A percentile compares a stretch with the other conserved stretches of the same genome.
Evolutionary conservation across 495 filamentous ascomycete genomes (phyloP).

Genomic region (Podospora bellae-mahoneyi): DNA sequence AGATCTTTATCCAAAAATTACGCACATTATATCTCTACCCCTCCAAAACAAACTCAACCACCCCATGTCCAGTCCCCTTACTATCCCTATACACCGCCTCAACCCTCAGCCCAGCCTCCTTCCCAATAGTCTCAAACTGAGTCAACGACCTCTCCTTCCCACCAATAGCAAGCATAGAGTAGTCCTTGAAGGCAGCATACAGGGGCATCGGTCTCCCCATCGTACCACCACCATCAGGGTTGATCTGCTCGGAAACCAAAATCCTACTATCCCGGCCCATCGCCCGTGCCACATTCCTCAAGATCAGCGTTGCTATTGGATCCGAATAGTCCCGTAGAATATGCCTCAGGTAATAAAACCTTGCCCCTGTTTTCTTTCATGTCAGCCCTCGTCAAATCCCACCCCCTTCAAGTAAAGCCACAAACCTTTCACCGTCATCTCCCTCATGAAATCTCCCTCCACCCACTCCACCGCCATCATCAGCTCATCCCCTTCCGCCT

Average conservation of each 20-base stretch:
- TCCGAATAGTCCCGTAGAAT: conserved; percentile 39
- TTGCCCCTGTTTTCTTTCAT: conserved; percentile 13
- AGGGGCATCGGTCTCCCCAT: conserved; percentile 19
- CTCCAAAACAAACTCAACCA: conserved; percentile 28
- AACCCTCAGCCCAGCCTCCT: conserved; percentile 32
- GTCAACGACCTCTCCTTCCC: conserved; percentile 40
- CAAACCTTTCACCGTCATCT: conserved; percentile 28
- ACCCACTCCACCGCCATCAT: conserved; percentile 28
- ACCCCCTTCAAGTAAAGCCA: too few relatives aligned
- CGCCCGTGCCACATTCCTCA: conserved; percentile 25
- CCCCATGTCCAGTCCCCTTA: conserved; percentile 25
- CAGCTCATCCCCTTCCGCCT: conserved; percentile 17
- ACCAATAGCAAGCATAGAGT: conserved; percentile 38
- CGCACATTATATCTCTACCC: background rate
- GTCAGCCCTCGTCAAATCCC: too few relatives aligned
- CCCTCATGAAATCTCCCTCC: conserved; percentile 31
- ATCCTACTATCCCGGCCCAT: conserved; percentile 30
- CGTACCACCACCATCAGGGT: conserved; percentile 7
- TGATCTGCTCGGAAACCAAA: conserved; percentile 39
- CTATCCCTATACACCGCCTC: conserved; percentile 30
- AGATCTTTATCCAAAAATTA: too few relatives aligned
- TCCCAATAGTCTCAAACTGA: conserved; percentile 29
- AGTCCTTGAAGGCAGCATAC: conserved; percentile 36
- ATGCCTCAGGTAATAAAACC: conserved; percentile 38
- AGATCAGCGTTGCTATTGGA: conserved; percentile 29